phyloP scores from a whole-genome alignment of 2,329 filamentous ascomycete genomes.

The Eutypa lata region DNA sequence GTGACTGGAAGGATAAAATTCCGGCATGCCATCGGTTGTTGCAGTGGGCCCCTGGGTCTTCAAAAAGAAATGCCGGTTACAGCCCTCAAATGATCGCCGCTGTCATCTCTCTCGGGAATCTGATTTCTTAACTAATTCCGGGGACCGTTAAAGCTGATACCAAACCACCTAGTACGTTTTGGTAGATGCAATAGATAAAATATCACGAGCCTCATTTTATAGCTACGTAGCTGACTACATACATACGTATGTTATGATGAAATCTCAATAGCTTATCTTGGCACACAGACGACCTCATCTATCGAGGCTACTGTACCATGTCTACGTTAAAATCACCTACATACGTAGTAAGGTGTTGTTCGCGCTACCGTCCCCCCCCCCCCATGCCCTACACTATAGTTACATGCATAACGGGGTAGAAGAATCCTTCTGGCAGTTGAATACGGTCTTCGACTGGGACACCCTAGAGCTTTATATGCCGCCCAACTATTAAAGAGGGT shows the following conservation, averaged over 20 bases:
- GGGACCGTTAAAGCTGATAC: background rate
- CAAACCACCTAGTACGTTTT: background rate
- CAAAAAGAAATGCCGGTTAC: background rate
- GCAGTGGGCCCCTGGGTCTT: background rate
- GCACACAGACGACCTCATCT: background rate
- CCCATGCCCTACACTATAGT: too few species aligned
- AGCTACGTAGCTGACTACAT: too few species aligned
- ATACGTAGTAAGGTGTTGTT: too few species aligned
- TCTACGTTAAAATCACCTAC: too few species aligned
- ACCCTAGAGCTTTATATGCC: background rate
- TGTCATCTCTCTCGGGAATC: slow-evolving; percentile 1
- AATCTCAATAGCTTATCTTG: background rate
- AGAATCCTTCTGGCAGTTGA: too few species aligned
- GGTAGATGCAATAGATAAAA: background rate
- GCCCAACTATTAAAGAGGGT: background rate
- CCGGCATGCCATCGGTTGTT: background rate
- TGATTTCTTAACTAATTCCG: background rate
- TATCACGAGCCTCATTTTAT: background rate
- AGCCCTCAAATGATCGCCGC: background rate
- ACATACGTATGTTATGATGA: too few species aligned
- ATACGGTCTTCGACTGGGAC: background rate
- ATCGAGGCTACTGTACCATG: background rate
- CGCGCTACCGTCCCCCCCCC: too few species aligned
- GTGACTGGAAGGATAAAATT: background rate
- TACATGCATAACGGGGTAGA: too few species aligned